Conservation (phyloP, 768 basidiomycete species). For the Calocera cornea region DNA sequence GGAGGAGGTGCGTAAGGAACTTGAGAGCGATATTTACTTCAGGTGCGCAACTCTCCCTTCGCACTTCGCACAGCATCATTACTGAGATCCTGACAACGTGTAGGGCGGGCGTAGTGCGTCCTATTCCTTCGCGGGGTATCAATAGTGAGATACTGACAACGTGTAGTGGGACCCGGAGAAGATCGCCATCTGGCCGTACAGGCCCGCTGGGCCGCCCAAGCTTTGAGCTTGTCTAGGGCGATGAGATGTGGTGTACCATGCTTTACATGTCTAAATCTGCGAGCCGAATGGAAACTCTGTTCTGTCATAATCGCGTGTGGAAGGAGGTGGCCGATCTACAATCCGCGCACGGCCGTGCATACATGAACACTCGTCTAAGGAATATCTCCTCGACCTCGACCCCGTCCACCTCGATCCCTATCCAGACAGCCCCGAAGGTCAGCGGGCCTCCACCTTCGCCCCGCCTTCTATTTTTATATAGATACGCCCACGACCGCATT, state of each 20-base stretch:
- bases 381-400: background rate
- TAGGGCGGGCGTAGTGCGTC: constrained; percentile 4
- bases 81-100: too few species aligned
- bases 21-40: constrained; percentile 5
- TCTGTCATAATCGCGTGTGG: background rate
- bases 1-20: background rate
- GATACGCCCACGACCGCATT: background rate
- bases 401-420: background rate
- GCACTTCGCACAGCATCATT: too few species aligned
- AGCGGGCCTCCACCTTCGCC: background rate
- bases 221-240: background rate
- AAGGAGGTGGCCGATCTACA: background rate
- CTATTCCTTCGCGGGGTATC: background rate
- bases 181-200: background rate
- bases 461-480: background rate
- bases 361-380: background rate
- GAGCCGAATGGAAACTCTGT: background rate
- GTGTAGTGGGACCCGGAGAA: background rate
- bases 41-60: too few species aligned
- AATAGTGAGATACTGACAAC: background rate
- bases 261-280: background rate
- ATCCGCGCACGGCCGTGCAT: background rate
- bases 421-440: background rate
- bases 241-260: background rate
- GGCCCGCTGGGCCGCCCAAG: constrained; percentile 2